phyloP scores from a whole-genome alignment of 2,329 filamentous ascomycete species.

The Colletotrichum cordylinicola region DNA sequence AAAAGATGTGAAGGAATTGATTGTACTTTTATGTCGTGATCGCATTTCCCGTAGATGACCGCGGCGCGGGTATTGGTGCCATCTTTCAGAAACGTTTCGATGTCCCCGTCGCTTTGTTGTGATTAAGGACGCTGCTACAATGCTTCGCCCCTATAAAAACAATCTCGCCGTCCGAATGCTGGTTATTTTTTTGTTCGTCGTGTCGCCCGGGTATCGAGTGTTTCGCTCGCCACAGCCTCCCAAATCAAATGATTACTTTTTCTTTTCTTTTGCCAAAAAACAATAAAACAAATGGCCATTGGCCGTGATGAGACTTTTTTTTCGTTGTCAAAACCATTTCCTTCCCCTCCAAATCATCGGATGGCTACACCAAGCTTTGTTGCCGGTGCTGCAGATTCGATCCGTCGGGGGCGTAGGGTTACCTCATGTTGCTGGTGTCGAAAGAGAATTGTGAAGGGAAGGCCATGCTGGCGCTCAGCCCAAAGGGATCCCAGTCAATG shows the following conservation, averaged over 20 bases:
- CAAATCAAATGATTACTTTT: conserved; percentile 7
- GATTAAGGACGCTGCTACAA: conserved; percentile 12
- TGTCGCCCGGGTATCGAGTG: conserved; percentile 25
- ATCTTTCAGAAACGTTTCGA: neutral
- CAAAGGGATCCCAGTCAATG: conserved; percentile 92
- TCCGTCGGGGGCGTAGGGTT: conserved; percentile 13
- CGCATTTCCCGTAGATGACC: conserved; percentile 21
- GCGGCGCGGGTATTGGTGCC: conserved; percentile 14
- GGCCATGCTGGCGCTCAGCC: conserved; percentile 92
- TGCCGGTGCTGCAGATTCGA: neutral
- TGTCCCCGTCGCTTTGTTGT: conserved; percentile 7
- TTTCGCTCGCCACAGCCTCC: conserved; percentile 15
- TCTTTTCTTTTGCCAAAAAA: neutral
- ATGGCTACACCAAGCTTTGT: neutral
- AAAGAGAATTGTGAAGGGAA: conserved; percentile 87
- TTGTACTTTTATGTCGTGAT: conserved; percentile 20
- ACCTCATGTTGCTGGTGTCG: conserved; percentile 63
- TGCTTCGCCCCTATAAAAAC: conserved; percentile 14
- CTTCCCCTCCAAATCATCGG: neutral
- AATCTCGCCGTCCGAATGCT: conserved; percentile 24
- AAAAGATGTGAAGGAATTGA: neutral
- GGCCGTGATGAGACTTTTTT: neutral
- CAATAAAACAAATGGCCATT: neutral
- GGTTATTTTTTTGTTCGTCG: neutral
- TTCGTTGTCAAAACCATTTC: neutral